Conservation (phyloP, 2,329 filamentous ascomycete species). For the Ramularia collo-cygni region DNA sequence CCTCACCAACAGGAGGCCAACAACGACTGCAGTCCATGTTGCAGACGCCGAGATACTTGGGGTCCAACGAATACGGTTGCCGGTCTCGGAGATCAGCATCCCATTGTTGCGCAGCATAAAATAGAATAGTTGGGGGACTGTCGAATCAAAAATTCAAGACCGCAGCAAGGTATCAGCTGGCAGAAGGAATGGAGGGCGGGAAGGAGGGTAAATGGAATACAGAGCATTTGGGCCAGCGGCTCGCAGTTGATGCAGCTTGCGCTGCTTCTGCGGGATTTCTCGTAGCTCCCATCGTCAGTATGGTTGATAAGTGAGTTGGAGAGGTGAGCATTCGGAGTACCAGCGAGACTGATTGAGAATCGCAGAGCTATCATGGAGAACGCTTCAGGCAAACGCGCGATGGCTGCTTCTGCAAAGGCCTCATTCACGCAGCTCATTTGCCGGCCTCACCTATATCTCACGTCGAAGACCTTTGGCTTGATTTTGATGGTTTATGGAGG, state of each 20-base stretch:
- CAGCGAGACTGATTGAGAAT: constrained; percentile 3
- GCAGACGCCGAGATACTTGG: constrained; percentile 9
- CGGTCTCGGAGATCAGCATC: constrained; percentile 14
- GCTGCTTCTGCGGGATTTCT: constrained; percentile 66
- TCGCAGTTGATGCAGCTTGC: constrained; percentile 62
- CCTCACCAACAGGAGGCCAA: background rate
- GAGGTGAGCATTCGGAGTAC: background rate
- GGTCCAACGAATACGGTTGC: constrained; percentile 17
- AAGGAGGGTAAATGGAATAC: constrained; percentile 59
- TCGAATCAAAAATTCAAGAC: too few relatives aligned
- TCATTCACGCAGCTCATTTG: constrained; percentile 52
- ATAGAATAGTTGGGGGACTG: background rate
- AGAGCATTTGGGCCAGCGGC: constrained; percentile 58
- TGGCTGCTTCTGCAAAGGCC: constrained; percentile 52
- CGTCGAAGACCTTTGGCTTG: constrained; percentile 61
- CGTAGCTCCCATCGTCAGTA: constrained; percentile 76
- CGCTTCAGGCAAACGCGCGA: constrained; percentile 60
- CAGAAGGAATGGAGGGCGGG: constrained; percentile 1
- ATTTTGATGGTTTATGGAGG: constrained; percentile 70
- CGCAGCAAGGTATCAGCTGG: background rate
- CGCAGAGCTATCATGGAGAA: constrained; percentile 71
- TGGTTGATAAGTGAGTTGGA: constrained; percentile 68
- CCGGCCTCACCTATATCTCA: constrained; percentile 55
- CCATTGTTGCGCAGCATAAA: constrained; percentile 5
- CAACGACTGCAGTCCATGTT: background rate